Base-by-base conservation (phyloP, 1,139 yeast genomes). In the Nakaseomyces delphensis region DNA sequence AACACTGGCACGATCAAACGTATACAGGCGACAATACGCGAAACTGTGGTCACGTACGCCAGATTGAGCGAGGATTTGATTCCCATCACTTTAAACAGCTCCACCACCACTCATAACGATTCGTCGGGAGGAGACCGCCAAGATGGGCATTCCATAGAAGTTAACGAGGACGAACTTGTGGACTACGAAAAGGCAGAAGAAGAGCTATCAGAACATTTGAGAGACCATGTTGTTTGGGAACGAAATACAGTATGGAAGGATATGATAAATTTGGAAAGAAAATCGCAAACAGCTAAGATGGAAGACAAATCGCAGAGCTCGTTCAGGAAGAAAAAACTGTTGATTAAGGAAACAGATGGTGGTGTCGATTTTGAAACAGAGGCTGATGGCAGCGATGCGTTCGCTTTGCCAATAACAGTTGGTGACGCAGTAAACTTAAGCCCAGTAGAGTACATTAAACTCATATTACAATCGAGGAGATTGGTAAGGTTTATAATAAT, bases 181-280 rank as follows among this genome's bases (percentile, higher is more conserved):
- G 51, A 44, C 15, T 44, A 42, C 21, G 63, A 64, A 41, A 51
- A 48, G 20, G 83, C 91, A 19, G 75, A 73, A 45, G 70, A 74
- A 28, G 93, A 84, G 54, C 71, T 89, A 47, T 74, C 81, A 48
- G 71, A 85, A 13, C 85, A 85, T 54, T 66, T 89, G 48, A 73
- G 96, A 46, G 97, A 89, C 55, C 95, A 87, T 62, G 84, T 89
- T 40, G 95, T 87, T 14, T 89, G 95, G 94, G 96, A 87, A 64
- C 74, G 97, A 61, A 86, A 86, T 62, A 89, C 96, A 0, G 96
- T 89, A 19, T 89, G 97, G 97, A 81, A 91, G 57, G 96, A 89
- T 59, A 81, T 89, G 85, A 81, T 87, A 59, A 91, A 91, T 10
- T 66, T 87, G 56, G 96, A 89, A 62, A 76, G 94, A 57, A 79